phyloP scores from a whole-genome alignment of 1,139 yeast genomes.

The Saccharomycopsis phalli region DNA sequence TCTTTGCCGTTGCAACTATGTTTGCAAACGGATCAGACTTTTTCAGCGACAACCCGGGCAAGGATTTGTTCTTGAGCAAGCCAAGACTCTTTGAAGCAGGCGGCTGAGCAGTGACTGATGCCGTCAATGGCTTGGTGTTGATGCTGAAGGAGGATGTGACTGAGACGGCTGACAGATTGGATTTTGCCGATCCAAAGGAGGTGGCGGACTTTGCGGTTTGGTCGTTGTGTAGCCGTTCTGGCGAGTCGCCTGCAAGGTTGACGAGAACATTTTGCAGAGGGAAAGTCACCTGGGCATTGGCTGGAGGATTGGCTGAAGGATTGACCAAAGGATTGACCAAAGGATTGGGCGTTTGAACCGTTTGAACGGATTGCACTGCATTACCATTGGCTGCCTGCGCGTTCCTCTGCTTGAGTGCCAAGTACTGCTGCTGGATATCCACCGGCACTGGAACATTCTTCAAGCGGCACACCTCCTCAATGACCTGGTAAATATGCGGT shows the following conservation, averaged over 20 bases:
- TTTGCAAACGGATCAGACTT: constrained; percentile 15
- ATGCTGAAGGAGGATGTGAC: constrained; percentile 4
- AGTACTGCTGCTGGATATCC: constrained; percentile 25
- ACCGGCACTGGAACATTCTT: constrained; percentile 45
- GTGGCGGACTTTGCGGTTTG: constrained; percentile 8
- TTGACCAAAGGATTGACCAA: too few relatives aligned
- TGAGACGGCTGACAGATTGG: constrained; percentile 15
- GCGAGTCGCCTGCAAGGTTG: too few relatives aligned
- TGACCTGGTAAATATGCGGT: constrained; percentile 61
- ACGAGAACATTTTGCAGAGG: constrained; percentile 6
- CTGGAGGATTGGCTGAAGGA: too few relatives aligned
- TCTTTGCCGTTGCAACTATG: constrained; percentile 6
- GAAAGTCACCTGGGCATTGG: too few relatives aligned
- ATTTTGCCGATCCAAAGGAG: constrained; percentile 17
- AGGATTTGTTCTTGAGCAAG: constrained; percentile 2
- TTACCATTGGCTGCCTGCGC: constrained; percentile 21
- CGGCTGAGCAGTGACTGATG: too few relatives aligned
- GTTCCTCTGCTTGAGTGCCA: constrained; percentile 15
- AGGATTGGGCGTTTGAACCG: too few relatives aligned
- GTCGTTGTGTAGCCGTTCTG: constrained; percentile 11
- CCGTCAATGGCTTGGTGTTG: constrained; percentile 1
- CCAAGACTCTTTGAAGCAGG: too few relatives aligned
- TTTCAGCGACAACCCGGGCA: constrained; percentile 1
- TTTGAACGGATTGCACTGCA: too few relatives aligned
- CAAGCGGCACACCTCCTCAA: constrained; percentile 59